A percentile compares a stretch with the other conserved stretches of the same genome.
Conservation (phyloP, 495 filamentous ascomycete species). For the Glarea lozoyensis region DNA sequence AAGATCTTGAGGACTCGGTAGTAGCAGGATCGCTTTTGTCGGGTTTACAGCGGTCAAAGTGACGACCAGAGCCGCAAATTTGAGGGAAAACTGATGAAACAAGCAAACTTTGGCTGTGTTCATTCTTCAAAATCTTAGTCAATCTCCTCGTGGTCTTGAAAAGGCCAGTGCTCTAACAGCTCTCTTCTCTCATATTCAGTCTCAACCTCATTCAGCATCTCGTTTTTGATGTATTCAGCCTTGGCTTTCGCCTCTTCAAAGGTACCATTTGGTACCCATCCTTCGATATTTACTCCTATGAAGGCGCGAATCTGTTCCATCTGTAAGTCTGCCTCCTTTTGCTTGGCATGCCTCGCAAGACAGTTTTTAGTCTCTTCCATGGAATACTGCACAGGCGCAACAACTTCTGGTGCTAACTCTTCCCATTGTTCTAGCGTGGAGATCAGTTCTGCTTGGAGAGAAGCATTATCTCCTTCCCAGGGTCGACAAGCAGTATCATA, state of each 20-base stretch:
- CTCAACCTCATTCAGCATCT: constrained; percentile 4
- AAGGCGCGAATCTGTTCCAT: constrained; percentile 7
- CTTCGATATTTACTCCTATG: constrained; percentile 5
- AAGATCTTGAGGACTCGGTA: too few species aligned
- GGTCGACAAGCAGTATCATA: constrained; percentile 4
- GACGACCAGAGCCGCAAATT: too few species aligned
- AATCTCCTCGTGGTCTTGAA: constrained; percentile 10
- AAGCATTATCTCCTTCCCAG: constrained; percentile 8
- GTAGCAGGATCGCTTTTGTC: too few species aligned
- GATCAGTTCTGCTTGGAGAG: constrained; percentile 4
- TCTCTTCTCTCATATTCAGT: constrained; percentile 4
- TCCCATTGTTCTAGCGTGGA: neutral
- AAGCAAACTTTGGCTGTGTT: too few species aligned
- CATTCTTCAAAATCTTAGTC: too few species aligned
- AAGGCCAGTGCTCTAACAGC: constrained; percentile 2
- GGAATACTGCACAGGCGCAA: constrained; percentile 2
- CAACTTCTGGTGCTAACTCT: constrained; percentile 1
- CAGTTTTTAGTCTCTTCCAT: constrained; percentile 3
- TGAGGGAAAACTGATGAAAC: too few species aligned
- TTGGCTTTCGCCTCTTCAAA: constrained; percentile 7
- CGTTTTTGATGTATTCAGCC: constrained; percentile 5
- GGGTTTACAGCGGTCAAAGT: too few species aligned
- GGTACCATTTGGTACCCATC: constrained; percentile 4
- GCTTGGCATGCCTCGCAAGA: constrained; percentile 3
- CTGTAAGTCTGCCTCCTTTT: constrained; percentile 2